Percentiles rank a stretch among this genome's conserved stretches.
Conservation (phyloP, 768 basidiomycete species). For the Lentinula raphanica region DNA sequence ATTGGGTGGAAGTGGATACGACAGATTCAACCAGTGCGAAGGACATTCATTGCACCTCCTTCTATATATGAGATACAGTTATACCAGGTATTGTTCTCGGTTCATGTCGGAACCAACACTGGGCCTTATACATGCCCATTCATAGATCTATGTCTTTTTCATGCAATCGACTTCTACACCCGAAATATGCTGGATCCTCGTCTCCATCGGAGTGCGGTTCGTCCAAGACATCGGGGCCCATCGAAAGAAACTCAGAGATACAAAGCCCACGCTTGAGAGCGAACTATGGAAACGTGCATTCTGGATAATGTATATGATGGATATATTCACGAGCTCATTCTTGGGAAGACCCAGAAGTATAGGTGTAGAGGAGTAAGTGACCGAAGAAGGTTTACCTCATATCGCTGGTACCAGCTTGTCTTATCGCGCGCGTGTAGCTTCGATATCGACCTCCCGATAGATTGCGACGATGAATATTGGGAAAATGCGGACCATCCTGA, state of each 20-base stretch:
- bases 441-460: constrained; percentile 54
- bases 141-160: constrained; percentile 35
- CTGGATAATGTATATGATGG: constrained; percentile 31
- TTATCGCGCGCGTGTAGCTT: constrained; percentile 31
- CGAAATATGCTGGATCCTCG: constrained; percentile 46
- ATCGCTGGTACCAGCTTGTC: not conserved
- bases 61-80: constrained; percentile 55
- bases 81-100: constrained; percentile 32
- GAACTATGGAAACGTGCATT: constrained; percentile 60
- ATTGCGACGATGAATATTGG: constrained; percentile 70
- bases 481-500: constrained; percentile 32
- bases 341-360: constrained; percentile 58
- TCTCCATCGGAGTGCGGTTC: constrained; percentile 50
- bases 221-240: constrained; percentile 60
- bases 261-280: constrained; percentile 36
- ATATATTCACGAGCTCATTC: constrained; percentile 22
- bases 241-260: constrained; percentile 29
- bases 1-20: constrained; percentile 41
- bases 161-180: constrained; percentile 41
- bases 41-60: constrained; percentile 39
- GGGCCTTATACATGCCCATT: not conserved
- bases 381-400: not conserved
- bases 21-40: constrained; percentile 47
- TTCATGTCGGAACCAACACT: not conserved
- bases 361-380: constrained; percentile 51